Percentiles rank a stretch among this genome's conserved stretches.
Evolutionary conservation across 768 basidiomycete species (phyloP).

Genomic region (Pulveroboletus sp.): DNA sequence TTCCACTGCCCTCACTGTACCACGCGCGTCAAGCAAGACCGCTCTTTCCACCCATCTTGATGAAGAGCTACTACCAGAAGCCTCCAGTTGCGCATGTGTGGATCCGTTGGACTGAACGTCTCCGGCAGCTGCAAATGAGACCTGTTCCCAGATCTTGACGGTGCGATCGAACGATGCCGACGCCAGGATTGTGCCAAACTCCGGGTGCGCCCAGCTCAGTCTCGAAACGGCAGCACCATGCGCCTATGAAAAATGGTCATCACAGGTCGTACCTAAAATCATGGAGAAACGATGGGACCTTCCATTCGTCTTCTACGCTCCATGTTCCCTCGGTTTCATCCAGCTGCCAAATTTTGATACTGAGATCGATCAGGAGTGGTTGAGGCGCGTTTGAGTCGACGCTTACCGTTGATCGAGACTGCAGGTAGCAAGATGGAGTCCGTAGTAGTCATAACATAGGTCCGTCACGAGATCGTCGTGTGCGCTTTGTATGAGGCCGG

Average conservation of each 20-base stretch:
- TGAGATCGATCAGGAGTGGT: slow-evolving; percentile 12
- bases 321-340: slow-evolving; percentile 71
- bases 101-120: slow-evolving; percentile 25
- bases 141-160: slow-evolving; percentile 89
- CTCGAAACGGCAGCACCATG: slow-evolving; percentile 87
- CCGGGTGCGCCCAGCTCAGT: slow-evolving; percentile 88
- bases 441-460: slow-evolving; percentile 88
- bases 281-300: slow-evolving; percentile 43
- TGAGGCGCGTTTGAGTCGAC: slow-evolving; percentile 1
- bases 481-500: slow-evolving; percentile 70
- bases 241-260: slow-evolving; percentile 49
- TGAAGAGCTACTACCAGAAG: slow-evolving; percentile 20
- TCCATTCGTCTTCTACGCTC: slow-evolving; percentile 87
- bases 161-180: slow-evolving; percentile 88
- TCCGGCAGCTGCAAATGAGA: slow-evolving; percentile 27
- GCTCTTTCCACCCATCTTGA: slow-evolving; percentile 72
- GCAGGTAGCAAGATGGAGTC: slow-evolving; percentile 73
- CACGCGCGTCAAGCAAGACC: slow-evolving; percentile 76
- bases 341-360: slow-evolving; percentile 83
- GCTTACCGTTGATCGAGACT: slow-evolving; percentile 74
- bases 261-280: background rate
- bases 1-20: slow-evolving; percentile 79
- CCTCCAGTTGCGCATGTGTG: slow-evolving; percentile 7
- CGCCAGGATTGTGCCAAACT: slow-evolving; percentile 84
- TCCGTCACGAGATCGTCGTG: slow-evolving; percentile 83